A percentile compares a stretch with the other conserved stretches of the same genome.
Evolutionary conservation across 257 asterid species (phyloP).

Genomic region (Solanum etuberosum): DNA sequence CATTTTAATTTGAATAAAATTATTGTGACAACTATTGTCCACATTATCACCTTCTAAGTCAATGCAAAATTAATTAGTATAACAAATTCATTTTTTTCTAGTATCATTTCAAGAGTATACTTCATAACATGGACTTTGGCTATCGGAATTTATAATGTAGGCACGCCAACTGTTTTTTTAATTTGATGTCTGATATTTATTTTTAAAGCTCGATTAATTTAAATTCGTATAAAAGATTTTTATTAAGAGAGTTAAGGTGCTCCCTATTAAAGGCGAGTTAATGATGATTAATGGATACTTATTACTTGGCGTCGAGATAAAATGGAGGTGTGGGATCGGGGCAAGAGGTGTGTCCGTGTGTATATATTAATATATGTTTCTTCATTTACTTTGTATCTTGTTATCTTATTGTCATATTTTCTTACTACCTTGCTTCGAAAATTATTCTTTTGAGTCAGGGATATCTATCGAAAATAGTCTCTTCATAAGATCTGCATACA

Average conservation of each 20-base stretch:
- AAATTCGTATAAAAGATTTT: neutral
- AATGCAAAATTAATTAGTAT: neutral
- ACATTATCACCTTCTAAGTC: neutral
- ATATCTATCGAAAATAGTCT: no score
- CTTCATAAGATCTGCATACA: no score
- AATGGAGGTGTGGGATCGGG: neutral
- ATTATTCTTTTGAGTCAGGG: no score
- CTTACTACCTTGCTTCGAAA: neutral
- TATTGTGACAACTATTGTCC: neutral
- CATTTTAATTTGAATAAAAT: neutral
- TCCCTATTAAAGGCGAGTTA: neutral
- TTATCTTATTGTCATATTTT: no score
- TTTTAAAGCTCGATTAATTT: neutral
- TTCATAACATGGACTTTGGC: neutral
- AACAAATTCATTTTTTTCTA: neutral
- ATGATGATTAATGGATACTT: neutral
- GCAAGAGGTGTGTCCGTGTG: no score
- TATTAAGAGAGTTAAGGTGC: neutral
- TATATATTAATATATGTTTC: no score
- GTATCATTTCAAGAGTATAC: neutral
- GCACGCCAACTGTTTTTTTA: neutral
- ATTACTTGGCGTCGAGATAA: neutral
- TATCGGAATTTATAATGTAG: neutral
- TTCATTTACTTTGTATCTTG: neutral
- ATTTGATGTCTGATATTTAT: rapidly evolving